These are phyloP conservation scores for Blastobotrys americana DNA, from an alignment of 805 yeast genomes.

Conservation along the genomic window DNA sequence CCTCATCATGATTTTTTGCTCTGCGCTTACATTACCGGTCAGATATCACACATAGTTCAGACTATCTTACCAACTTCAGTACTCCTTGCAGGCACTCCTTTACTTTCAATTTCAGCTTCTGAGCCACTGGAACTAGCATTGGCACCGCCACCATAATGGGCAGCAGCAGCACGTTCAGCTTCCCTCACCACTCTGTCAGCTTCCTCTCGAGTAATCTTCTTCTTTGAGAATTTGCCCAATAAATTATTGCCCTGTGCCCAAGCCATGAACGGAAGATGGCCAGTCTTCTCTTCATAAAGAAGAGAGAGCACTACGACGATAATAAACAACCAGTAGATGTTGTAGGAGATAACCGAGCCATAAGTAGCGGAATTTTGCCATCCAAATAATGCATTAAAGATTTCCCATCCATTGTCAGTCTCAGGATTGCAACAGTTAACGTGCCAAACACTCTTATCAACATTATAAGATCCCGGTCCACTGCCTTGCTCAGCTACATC, in stretches of 20 bases:
- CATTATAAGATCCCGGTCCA: slow-evolving; percentile 93
- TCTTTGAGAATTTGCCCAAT: slow-evolving; percentile 35
- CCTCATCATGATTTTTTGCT: too few relatives aligned
- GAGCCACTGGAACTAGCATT: slow-evolving; percentile 2
- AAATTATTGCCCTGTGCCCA: slow-evolving; percentile 25
- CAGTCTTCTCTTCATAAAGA: slow-evolving; percentile 77
- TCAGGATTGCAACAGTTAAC: slow-evolving; percentile 97
- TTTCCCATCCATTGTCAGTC: slow-evolving; percentile 91
- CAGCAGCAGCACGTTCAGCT: slow-evolving; percentile 17
- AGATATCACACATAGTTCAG: too few relatives aligned
- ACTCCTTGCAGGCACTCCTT: neutral
- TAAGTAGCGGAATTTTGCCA: slow-evolving; percentile 97
- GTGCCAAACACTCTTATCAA: slow-evolving; percentile 79
- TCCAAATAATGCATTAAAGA: slow-evolving; percentile 87
- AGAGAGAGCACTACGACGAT: slow-evolving; percentile 50
- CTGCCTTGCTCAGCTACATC: slow-evolving; percentile 89
- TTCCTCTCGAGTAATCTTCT: slow-evolving; percentile 25
- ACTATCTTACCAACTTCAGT: neutral
- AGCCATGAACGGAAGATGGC: slow-evolving; percentile 59
- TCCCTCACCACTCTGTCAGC: slow-evolving; percentile 18
- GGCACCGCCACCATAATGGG: slow-evolving; percentile 9
- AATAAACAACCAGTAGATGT: slow-evolving; percentile 75
- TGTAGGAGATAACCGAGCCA: slow-evolving; percentile 85
- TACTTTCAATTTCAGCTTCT: neutral
- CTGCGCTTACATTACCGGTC: too few relatives aligned